Evolutionary conservation across 768 basidiomycete species (phyloP).

Genomic region (Asterophora lycoperdoides): DNA sequence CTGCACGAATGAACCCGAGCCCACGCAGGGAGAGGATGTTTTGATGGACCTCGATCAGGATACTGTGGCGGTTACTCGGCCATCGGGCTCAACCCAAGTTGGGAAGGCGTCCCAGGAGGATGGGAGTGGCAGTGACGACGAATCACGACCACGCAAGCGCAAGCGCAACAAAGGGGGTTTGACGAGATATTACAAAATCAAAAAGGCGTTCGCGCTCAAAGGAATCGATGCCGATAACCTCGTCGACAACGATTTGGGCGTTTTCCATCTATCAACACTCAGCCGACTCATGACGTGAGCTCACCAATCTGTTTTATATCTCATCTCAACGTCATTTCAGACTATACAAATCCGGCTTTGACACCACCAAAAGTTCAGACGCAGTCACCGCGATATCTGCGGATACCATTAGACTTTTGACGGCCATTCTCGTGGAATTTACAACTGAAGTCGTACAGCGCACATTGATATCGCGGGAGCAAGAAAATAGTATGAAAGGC

Average conservation of each 20-base stretch:
- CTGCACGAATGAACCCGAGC: conserved; percentile 13
- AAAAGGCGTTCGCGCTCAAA: conserved; percentile 34
- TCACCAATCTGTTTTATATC: not conserved
- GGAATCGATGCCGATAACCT: conserved; percentile 45
- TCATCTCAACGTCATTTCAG: conserved; percentile 11
- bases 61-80: not conserved
- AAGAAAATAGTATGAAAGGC: conserved; percentile 53
- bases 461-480: conserved; percentile 51
- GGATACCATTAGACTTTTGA: conserved; percentile 43
- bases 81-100: not conserved
- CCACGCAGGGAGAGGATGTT: not conserved
- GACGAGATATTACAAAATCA: conserved; percentile 44
- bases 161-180: conserved; percentile 28
- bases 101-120: not conserved
- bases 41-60: conserved; percentile 11
- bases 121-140: conserved; percentile 1
- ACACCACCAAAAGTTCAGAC: conserved; percentile 12
- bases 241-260: conserved; percentile 37
- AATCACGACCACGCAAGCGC: not conserved
- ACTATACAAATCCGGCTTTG: conserved; percentile 20
- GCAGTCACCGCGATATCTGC: conserved; percentile 40
- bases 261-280: conserved; percentile 43
- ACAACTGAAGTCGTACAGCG: conserved; percentile 46
- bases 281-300: conserved; percentile 37
- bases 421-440: conserved; percentile 45